Evolutionary conservation across 306 rosid species (phyloP).

Genomic region (Mimosa pudica): DNA sequence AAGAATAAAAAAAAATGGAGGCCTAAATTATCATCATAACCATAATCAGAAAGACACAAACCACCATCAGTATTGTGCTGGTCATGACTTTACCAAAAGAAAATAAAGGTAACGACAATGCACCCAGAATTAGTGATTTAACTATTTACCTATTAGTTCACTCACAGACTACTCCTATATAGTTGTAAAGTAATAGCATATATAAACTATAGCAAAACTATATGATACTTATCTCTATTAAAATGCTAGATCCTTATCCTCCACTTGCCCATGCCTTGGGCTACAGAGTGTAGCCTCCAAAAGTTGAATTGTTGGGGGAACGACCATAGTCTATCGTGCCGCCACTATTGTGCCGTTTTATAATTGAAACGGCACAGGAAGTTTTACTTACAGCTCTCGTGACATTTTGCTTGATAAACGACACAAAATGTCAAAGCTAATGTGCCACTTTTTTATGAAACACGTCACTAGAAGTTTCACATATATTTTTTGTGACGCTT

Average conservation of each 20-base stretch:
- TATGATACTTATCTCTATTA: not conserved
- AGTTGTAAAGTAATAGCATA: no score
- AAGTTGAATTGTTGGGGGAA: constrained; percentile 24
- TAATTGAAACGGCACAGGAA: no score
- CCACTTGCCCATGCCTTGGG: not conserved
- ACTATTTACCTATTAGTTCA: not conserved
- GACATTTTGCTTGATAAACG: no score
- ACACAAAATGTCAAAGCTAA: no score
- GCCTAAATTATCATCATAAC: constrained; percentile 14
- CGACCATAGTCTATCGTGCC: no score
- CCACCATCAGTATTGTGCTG: not conserved
- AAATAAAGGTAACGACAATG: not conserved
- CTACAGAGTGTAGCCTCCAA: not conserved
- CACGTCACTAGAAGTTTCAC: no score
- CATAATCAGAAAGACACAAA: not conserved
- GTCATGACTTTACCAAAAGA: not conserved
- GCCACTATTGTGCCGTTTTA: no score
- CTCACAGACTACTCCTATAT: not conserved
- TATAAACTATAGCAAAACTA: no score
- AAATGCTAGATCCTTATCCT: not conserved
- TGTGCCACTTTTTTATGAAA: no score
- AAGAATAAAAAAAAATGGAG: not conserved
- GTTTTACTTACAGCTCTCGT: no score
- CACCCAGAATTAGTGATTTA: not conserved
- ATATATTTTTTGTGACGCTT: no score